A percentile compares a stretch with the other conserved stretches of the same genome.
phyloP scores from a whole-genome alignment of 1,139 yeast genomes.

The Chernovozyma aurita region DNA sequence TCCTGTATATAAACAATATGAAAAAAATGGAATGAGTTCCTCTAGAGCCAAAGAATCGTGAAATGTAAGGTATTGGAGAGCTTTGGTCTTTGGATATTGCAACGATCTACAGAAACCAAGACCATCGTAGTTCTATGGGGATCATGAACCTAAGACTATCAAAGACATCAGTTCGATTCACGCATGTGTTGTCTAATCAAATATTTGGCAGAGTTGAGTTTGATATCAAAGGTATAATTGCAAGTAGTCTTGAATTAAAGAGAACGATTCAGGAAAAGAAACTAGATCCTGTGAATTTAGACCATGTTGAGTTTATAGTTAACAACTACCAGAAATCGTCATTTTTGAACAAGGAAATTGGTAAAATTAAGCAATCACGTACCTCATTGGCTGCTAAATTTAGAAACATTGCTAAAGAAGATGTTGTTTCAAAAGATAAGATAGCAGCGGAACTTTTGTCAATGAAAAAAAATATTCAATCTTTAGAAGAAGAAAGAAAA shows the following conservation, averaged over 20 bases:
- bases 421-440: slow-evolving; percentile 2
- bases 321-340: not conserved
- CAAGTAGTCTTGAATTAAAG: not conserved
- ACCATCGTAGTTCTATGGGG: no score
- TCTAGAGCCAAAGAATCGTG: no score
- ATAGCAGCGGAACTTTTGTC: not conserved
- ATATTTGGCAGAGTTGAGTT: slow-evolving; percentile 5
- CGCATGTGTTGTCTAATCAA: not conserved
- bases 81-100: no score
- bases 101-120: no score
- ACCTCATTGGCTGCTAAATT: not conserved
- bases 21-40: no score
- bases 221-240: slow-evolving; percentile 2
- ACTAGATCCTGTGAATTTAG: not conserved
- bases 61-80: no score
- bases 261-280: slow-evolving; percentile 2
- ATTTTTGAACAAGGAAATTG: slow-evolving; percentile 2
- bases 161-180: no score
- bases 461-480: slow-evolving; percentile 2
- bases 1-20: no score
- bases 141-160: no score
- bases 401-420: not conserved
- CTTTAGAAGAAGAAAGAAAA: slow-evolving; percentile 6
- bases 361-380: slow-evolving; percentile 2
- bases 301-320: slow-evolving; percentile 2